A percentile compares a stretch with the other conserved stretches of the same genome.
Evolutionary conservation across 192 early-diverging fungal genomes (phyloP).

Genomic region (Mortierella antarctica): DNA sequence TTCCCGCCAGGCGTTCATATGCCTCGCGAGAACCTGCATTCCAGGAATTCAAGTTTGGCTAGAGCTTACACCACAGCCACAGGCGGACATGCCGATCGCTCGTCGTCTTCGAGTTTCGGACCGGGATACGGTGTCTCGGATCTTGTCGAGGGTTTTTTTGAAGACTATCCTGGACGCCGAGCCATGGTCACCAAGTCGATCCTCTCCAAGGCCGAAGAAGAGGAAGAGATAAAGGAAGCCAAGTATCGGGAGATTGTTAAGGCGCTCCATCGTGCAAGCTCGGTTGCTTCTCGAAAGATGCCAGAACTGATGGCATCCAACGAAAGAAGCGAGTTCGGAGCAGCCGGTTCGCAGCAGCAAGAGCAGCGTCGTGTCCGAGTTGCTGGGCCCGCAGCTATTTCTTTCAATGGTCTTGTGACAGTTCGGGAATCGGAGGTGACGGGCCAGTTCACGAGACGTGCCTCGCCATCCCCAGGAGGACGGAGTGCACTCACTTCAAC

Average conservation of each 20-base stretch:
- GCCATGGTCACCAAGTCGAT: not conserved
- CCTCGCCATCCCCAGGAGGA: not conserved
- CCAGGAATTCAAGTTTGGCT: not conserved
- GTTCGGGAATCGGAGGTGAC: not conserved
- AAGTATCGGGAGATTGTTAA: slow-evolving; percentile 41
- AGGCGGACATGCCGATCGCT: not conserved
- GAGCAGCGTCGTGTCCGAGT: slow-evolving; percentile 4
- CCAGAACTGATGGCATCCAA: not conserved
- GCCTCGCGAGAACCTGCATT: not conserved
- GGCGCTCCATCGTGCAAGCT: slow-evolving; percentile 25
- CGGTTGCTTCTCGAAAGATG: slow-evolving; percentile 17
- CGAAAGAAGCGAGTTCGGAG: not conserved
- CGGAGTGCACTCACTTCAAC: not conserved
- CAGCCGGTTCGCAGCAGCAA: not conserved
- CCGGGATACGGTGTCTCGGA: not conserved
- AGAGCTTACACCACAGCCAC: not conserved
- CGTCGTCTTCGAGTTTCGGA: not conserved
- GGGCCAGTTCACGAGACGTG: slow-evolving; percentile 1
- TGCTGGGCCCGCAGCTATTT: not conserved
- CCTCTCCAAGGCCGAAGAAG: not conserved
- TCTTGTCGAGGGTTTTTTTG: not conserved
- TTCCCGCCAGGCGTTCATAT: too few species aligned
- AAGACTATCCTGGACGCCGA: not conserved
- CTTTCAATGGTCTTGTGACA: not conserved
- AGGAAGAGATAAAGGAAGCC: slow-evolving; percentile 23